These are phyloP conservation scores for Mortierella polycephala DNA, from an alignment of 371 early-diverging fungal genomes.

Conservation along the genomic window DNA sequence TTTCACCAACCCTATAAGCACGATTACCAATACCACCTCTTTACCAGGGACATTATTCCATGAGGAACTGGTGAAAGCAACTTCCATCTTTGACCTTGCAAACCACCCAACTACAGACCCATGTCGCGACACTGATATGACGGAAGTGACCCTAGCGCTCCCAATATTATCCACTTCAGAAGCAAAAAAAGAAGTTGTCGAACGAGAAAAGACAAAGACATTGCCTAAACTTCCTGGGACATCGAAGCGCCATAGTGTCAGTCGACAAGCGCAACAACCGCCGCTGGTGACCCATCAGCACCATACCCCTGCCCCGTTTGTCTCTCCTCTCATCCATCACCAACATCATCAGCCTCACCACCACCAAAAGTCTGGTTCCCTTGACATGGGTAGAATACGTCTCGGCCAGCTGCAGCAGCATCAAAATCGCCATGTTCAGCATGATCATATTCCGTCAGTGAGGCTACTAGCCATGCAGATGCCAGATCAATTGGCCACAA, in stretches of 20 bases:
- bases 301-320: constrained; percentile 43
- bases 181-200: neutral
- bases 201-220: constrained; percentile 5
- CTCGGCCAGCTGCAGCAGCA: constrained; percentile 16
- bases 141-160: neutral
- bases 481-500: constrained; percentile 3
- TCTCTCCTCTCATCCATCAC: constrained; percentile 32
- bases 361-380: constrained; percentile 27
- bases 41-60: constrained; percentile 12
- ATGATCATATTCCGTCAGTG: constrained; percentile 33
- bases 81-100: constrained; percentile 1
- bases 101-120: neutral
- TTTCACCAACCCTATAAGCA: constrained; percentile 9
- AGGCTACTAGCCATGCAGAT: constrained; percentile 31
- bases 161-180: neutral
- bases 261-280: constrained; percentile 46
- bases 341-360: constrained; percentile 19
- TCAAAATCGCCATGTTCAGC: constrained; percentile 13
- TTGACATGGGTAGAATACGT: constrained; percentile 14
- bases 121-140: neutral
- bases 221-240: constrained; percentile 3
- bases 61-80: neutral
- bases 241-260: constrained; percentile 45
- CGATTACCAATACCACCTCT: neutral
- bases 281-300: constrained; percentile 50